Base-by-base conservation (phyloP, 2,329 filamentous ascomycete genomes). In the Microcera coccophila region DNA sequence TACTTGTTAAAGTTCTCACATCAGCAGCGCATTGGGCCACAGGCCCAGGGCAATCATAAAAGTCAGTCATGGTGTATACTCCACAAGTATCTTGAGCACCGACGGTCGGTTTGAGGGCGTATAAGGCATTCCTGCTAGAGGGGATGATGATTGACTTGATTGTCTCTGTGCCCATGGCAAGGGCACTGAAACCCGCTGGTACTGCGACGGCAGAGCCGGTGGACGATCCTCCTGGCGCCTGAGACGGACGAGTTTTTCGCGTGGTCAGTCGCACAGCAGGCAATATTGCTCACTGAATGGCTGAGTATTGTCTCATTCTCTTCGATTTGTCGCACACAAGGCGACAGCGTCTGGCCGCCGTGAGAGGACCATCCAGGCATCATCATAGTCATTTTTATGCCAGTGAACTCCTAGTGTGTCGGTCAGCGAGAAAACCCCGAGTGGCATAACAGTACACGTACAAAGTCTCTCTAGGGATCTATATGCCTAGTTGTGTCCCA, bases 141-240 rank as follows among this genome's bases (percentile, higher is more conserved):
- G 58, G 56, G 1, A 50, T 52, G 16, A 61, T 45, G 15, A 62
- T 53, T 1, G 57, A 66, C 4, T 62, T 61, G 10, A 57, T 49
- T 5, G 63, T 66, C 46, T 67, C 62, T 15, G 60, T 61, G 7
- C 54, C 62, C 19, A 65, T 55, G 8, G 60, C 55, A 4, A 66
- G 46, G 20, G 63, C 62, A 20, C 42, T 45, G 19, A 59, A 61
- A 0, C 63, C 62, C 3, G 61, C 60, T 0, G 61, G 54, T 0
- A 64, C 55, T 3, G 55, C 54, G 3, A 66, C 62, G 10, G 57
- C 62, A n/a, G 64, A 63, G 16, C 64, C 63, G 2, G 56, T 45
- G 2, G 62, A 65, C 1, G 59, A 66, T 21, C 63, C 63, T 1
- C 59, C 59, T 1, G 63, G 62, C 2, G 51, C 46, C 55, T 65